Base-by-base conservation (phyloP, 768 basidiomycete species). In the Psilocybe cubensis region DNA sequence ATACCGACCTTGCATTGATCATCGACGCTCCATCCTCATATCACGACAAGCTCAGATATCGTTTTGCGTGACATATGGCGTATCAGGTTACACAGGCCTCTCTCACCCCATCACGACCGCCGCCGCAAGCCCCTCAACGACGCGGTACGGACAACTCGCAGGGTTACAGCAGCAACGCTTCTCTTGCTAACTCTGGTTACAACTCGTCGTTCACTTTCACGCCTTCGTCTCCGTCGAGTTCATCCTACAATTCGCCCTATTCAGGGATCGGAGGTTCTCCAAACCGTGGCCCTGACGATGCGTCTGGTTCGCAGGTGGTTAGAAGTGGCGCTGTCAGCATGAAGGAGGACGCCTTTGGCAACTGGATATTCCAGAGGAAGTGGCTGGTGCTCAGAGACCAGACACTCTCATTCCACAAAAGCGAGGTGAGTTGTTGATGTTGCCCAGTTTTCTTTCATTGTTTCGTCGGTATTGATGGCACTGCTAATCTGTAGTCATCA, bases 261-360 rank as follows among this genome's bases (percentile, higher is more conserved):
- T 83, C 87, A 6, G 91, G 92, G 53, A 93, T 93, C 59, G 92
- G 92, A 47, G 92, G 84, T 43, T 88, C 90, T 1, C 92, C 92
- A 25, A 82, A 83, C 71, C 80, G 86, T 53, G 76, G 72, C 38
- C 57, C 65, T 21, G 74, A 76, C 12, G 70, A 73, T 17, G 53
- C 67, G n/a, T 57, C 60, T 20, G 74, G 72, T 54, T 68, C 77
- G 1, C 80, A 84, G 46, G 70, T 89, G 50, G 75, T 94, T 44
- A 77, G 92, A 42, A 76, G 76, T 54, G 96, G 91, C n/a, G 75
- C 76, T 41, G 94, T 92, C 43, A 89, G 83, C 70, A 79, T 96
- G 66, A 98, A 98, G 79, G 96, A 99, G 72, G 96, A 97, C 48
- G 92, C 94, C 2, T 87, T 98, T 61, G 87, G 91, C 2, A 91